Evolutionary conservation across 2,329 filamentous ascomycete genomes (phyloP).

Genomic region (Clonostachys rosea): DNA sequence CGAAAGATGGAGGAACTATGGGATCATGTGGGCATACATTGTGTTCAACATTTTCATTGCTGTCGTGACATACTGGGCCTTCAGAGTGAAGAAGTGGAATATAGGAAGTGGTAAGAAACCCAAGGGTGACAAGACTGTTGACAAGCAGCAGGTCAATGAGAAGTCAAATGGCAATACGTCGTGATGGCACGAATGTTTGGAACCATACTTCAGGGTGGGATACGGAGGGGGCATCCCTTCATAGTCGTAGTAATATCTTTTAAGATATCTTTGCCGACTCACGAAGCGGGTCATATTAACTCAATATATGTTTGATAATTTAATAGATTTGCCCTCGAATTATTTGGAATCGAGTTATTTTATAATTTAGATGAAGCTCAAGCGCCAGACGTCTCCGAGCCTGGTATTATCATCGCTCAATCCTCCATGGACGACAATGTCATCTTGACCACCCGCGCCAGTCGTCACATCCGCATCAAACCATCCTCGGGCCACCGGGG

Average conservation of each 20-base stretch:
- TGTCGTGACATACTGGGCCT: slow-evolving; percentile 57
- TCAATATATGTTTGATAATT: too few relatives aligned
- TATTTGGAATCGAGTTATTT: too few relatives aligned
- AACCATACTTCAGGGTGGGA: too few relatives aligned
- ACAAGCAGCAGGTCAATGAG: too few relatives aligned
- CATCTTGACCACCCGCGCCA: slow-evolving; percentile 5
- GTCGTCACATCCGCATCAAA: slow-evolving; percentile 26
- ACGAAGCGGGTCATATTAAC: too few relatives aligned
- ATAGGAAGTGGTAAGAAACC: not conserved
- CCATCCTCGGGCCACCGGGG: slow-evolving; percentile 27
- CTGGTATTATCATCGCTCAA: slow-evolving; percentile 27
- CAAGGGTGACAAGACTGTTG: too few relatives aligned
- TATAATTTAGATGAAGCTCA: slow-evolving; percentile 8
- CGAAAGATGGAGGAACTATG: slow-evolving; percentile 66
- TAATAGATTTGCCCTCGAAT: too few relatives aligned
- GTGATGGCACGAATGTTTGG: too few relatives aligned
- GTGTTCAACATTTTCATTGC: slow-evolving; percentile 58
- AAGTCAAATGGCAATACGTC: too few relatives aligned
- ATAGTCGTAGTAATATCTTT: too few relatives aligned
- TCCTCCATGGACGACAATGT: slow-evolving; percentile 30
- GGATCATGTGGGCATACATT: slow-evolving; percentile 64
- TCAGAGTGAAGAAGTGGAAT: slow-evolving; percentile 1
- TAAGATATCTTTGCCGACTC: too few relatives aligned
- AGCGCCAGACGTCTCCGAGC: slow-evolving; percentile 30
- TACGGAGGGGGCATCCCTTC: too few relatives aligned